phyloP scores from a whole-genome alignment of 306 rosid genomes.

The Trichosanthes cucumerina region DNA sequence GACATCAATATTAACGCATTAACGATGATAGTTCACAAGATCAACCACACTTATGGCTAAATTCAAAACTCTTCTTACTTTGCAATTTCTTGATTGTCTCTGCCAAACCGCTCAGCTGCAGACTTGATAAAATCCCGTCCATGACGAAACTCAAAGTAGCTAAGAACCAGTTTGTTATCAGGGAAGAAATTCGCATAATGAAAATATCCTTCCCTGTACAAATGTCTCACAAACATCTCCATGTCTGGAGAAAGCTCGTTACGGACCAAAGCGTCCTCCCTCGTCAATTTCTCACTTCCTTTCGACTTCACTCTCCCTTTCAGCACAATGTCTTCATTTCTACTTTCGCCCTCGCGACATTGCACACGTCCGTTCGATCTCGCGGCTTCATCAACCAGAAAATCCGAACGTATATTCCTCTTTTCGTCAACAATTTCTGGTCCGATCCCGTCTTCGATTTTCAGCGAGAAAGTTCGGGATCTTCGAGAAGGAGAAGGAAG shows the following conservation, averaged over 20 bases:
- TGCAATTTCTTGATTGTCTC: conserved; percentile 52
- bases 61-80: conserved; percentile 38
- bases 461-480: conserved; percentile 13
- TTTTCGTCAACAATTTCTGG: neutral
- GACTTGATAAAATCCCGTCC: conserved; percentile 33
- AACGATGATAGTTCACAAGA: neutral
- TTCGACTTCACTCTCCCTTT: conserved; percentile 15
- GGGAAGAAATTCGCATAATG: conserved; percentile 39
- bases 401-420: conserved; percentile 24
- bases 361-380: conserved; percentile 14
- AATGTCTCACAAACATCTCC: conserved; percentile 36
- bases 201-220: conserved; percentile 51
- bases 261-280: conserved; percentile 15
- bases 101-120: conserved; percentile 36
- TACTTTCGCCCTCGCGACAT: conserved; percentile 1
- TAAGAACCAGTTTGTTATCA: conserved; percentile 26
- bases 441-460: conserved; percentile 3
- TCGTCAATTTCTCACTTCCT: neutral
- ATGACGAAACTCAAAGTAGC: conserved; percentile 30
- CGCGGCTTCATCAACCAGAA: conserved; percentile 34
- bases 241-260: conserved; percentile 47
- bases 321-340: conserved; percentile 12
- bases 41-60: neutral
- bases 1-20: neutral
- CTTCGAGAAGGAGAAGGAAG: conserved; percentile 20